Evolutionary conservation across 2,329 filamentous ascomycete species (phyloP).

Genomic region (Proliferodiscus dingleyae): DNA sequence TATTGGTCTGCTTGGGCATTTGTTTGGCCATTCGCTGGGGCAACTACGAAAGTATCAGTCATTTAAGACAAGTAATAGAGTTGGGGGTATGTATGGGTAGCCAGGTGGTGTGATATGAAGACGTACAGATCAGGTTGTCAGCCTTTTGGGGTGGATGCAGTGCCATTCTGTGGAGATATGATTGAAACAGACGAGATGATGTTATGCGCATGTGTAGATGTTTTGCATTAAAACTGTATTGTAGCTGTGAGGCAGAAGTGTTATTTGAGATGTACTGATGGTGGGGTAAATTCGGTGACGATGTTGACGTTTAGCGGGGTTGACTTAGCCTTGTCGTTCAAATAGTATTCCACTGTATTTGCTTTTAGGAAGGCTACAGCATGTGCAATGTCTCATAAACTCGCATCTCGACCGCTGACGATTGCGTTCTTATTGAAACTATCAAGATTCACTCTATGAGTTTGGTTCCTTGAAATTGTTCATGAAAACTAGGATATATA

Average conservation of each 20-base stretch:
- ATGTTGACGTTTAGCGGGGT: background rate
- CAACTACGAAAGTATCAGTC: slow-evolving; percentile 39
- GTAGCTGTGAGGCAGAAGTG: background rate
- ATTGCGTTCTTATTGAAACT: no score
- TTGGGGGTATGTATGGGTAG: slow-evolving; percentile 2
- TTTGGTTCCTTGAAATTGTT: no score
- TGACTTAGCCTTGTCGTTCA: no score
- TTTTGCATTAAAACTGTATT: background rate
- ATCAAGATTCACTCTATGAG: no score
- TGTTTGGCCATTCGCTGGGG: slow-evolving; percentile 55
- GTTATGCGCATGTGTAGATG: slow-evolving; percentile 17
- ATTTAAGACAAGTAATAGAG: background rate
- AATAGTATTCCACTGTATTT: no score
- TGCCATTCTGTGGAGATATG: slow-evolving; percentile 24
- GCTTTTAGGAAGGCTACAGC: no score
- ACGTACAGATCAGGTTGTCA: slow-evolving; percentile 31
- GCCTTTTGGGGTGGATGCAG: slow-evolving; percentile 23
- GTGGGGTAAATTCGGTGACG: background rate
- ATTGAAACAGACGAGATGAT: slow-evolving; percentile 15
- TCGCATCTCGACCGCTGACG: no score
- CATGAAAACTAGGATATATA: no score
- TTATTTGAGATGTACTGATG: background rate
- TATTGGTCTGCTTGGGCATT: slow-evolving; percentile 72
- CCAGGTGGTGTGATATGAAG: background rate
- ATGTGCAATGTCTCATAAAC: no score